Evolutionary conservation across 202 grass and related monocot species (phyloP), one percentile per base, ranked within the genome.

Genomic region (Bolboschoenoplectus hybrid): DNA sequence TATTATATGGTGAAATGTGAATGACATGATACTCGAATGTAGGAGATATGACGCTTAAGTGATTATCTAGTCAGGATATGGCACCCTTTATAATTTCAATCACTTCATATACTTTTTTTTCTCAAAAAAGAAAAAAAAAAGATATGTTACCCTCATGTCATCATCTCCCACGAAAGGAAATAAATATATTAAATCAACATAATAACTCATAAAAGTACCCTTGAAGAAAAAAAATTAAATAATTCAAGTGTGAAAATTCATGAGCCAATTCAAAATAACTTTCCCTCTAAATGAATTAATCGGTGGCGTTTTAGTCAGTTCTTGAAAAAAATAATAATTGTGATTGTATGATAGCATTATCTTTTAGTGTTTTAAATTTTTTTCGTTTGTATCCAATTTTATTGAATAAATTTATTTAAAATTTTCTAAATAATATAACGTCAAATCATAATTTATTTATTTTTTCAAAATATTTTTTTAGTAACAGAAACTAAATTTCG

Each of bases 1-100:
- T 58, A 58, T 58, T 17, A 17, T 56, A 2, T 56, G 16, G 13
- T 11, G 53, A 16, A 61, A 20, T 20, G 57, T n/a, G 16, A 60
- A 60, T 61, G 58, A 62, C 58, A 62, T 62, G 58, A 20, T 62
- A 62, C n/a, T 60, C 6, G 56, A 60, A 60, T n/a, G 56, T 60
- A n/a, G 56, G 14, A 60, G 56, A 60, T 6, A 60, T 60, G 17
- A 19, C 55, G 16, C 55, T 16, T 57, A 57, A 17, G 52, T 52
- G 9, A 10, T 9, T 56, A 56, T 56, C 53, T 56, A 56, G 53
- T 56, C 14, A 58, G 55, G 55, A 58, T 58, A 58, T 58, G 55
- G 5, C 55, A 58, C 55, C 17, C 26, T 26, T 26, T 26, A 26
- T 26, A 26, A 26, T 26, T 26, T 26, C 26, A 26, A 26, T 26